These are phyloP conservation scores for Huntiella omanensis DNA, from an alignment of 2,329 filamentous ascomycete genomes.

Conservation along the genomic window DNA sequence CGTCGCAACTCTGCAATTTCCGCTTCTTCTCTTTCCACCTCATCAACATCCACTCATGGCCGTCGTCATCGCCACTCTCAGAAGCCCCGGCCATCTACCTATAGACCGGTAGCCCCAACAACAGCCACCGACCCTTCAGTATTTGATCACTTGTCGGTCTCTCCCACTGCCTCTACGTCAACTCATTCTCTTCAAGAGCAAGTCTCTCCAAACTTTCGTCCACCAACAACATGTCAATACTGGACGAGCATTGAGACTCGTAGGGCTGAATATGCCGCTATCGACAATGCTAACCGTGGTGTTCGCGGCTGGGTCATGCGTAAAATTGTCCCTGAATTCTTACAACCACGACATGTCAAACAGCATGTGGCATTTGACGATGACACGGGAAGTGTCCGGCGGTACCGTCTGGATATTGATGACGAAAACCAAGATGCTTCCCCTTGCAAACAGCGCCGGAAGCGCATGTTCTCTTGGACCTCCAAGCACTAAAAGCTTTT, in stretches of 20 bases:
- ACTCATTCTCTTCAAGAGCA: background rate
- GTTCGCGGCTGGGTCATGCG: constrained; percentile 41
- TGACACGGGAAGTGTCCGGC: constrained; percentile 42
- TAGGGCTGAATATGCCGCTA: constrained; percentile 45
- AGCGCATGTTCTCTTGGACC: constrained; percentile 6
- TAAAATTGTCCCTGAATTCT: constrained; percentile 40
- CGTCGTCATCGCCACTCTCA: too few species aligned
- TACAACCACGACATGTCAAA: constrained; percentile 29
- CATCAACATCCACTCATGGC: too few species aligned
- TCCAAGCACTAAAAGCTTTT: constrained; percentile 3
- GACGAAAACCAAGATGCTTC: constrained; percentile 18
- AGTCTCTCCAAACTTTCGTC: constrained; percentile 8
- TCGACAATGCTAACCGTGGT: constrained; percentile 41
- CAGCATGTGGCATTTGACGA: constrained; percentile 39
- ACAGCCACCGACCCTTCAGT: too few species aligned
- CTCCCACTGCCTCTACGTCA: background rate
- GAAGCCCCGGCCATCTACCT: too few species aligned
- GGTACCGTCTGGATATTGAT: constrained; percentile 41
- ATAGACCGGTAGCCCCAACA: too few species aligned
- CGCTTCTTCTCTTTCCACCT: too few species aligned
- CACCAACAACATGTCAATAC: constrained; percentile 41
- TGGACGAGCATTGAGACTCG: constrained; percentile 47
- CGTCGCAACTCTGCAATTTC: too few species aligned
- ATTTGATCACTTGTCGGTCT: background rate
- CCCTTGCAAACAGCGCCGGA: constrained; percentile 1